phyloP scores from a whole-genome alignment of 176 grass and related monocot species.

The Juncus effusus region DNA sequence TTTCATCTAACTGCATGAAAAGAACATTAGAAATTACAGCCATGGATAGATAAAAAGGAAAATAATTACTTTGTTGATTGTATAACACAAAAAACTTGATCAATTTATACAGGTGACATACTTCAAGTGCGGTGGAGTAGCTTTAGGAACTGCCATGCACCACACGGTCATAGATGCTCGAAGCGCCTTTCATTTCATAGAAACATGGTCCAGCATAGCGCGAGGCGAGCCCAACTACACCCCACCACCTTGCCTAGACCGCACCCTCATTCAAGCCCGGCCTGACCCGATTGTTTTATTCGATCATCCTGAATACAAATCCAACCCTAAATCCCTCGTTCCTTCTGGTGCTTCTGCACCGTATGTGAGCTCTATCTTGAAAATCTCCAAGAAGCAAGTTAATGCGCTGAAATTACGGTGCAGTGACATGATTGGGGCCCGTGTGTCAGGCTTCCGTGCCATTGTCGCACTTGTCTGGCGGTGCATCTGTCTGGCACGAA shows the following conservation, averaged over 20 bases:
- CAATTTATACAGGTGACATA: slow-evolving; percentile 39
- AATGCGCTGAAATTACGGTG: slow-evolving; percentile 23
- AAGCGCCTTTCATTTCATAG: slow-evolving; percentile 42
- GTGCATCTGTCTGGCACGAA: slow-evolving; percentile 33
- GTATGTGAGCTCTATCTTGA: slow-evolving; percentile 33
- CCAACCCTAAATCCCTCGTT: neutral
- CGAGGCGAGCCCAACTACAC: neutral
- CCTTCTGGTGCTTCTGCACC: neutral
- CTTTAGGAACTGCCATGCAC: slow-evolving; percentile 41
- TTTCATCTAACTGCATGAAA: too few species aligned
- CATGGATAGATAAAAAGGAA: neutral
- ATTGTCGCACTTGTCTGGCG: slow-evolving; percentile 44
- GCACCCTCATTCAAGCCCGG: slow-evolving; percentile 44
- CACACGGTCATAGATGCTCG: slow-evolving; percentile 45
- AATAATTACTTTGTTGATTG: neutral
- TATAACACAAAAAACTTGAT: neutral
- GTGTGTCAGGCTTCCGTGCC: slow-evolving; percentile 37
- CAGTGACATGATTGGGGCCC: neutral
- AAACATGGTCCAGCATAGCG: slow-evolving; percentile 37
- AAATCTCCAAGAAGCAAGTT: slow-evolving; percentile 37
- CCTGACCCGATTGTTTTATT: slow-evolving; percentile 29
- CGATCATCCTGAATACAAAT: slow-evolving; percentile 50
- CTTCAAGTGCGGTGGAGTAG: slow-evolving; percentile 51
- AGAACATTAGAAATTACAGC: neutral
- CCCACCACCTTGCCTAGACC: slow-evolving; percentile 34